Base-by-base conservation (phyloP, 2,329 filamentous ascomycete species). In the Akanthomyces muscarius region DNA sequence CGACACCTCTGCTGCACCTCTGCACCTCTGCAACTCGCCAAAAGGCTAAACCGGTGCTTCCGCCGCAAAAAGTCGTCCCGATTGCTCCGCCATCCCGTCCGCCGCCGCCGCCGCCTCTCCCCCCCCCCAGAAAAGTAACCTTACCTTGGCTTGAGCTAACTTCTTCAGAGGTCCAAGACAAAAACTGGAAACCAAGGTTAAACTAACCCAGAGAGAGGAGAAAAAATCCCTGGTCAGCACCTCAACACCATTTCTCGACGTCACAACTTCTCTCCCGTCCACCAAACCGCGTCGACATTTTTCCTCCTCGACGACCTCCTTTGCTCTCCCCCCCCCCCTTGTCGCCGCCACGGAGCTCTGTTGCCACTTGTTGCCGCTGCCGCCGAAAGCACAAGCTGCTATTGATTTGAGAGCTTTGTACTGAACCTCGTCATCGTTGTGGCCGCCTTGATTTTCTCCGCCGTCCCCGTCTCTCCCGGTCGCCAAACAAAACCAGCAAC, bases 1-100 rank as follows among this genome's bases (percentile, higher is more conserved):
- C 42, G 14, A 44, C 21, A 21, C 21, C 21, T 21, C 21, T 21
- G 21, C 21, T 21, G 21, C 21, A 21, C 21, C 21, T 21, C 21
- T 21, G 21, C 21, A 21, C 21, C 21, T 21, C 21, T 21, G 21
- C 21, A 21, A 1, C 21, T 21, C 21, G 21, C 21, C 7, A 42
- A 45, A 57, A 44, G 13, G n/a, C 14, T 45, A 28, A 28, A 45
- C 55, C 54, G 44, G 55, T 28, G 42, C 44, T 44, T 52, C 41
- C 38, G 47, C 59, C 30, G 41, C 50, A 48, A 54, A 61, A 61
- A 61, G 59, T 61, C 42, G 10, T 25, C 25, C 59, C 59, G 36
- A 47, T 44, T 54, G 28, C 59, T 61, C 59, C 59, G 59, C 50
- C 11, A 41, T 47, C 25, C 50, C 48, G 48, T 38, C 42, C 18